Percentiles rank a stretch among this genome's conserved stretches.
Evolutionary conservation across 2,329 filamentous ascomycete species (phyloP).

Genomic region (Venturia aucupariae): DNA sequence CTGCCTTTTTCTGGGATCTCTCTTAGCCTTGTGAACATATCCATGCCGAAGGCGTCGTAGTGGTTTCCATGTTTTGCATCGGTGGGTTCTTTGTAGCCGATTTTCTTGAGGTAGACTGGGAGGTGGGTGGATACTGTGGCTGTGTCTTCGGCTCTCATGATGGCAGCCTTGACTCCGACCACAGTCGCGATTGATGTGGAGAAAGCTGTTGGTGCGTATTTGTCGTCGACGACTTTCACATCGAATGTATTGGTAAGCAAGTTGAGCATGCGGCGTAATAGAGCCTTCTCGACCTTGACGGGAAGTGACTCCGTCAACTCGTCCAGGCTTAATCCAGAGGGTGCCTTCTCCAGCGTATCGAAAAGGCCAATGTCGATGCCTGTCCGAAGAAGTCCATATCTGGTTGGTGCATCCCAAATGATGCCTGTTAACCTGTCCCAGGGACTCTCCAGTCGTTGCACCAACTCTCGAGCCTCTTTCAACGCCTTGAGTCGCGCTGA

Average conservation of each 20-base stretch:
- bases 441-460: neutral
- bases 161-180: neutral
- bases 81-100: neutral
- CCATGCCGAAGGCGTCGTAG: neutral
- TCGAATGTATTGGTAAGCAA: neutral
- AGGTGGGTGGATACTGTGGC: neutral
- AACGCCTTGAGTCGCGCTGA: neutral
- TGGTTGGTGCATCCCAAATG: neutral
- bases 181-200: neutral
- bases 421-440: neutral
- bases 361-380: neutral
- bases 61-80: neutral
- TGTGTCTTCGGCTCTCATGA: neutral
- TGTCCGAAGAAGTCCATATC: neutral
- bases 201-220: neutral
- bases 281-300: neutral
- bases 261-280: neutral
- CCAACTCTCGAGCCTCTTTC: neutral
- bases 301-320: neutral
- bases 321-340: neutral
- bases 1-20: neutral
- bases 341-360: neutral
- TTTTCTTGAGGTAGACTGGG: neutral
- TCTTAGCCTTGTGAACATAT: neutral
- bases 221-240: neutral